These are phyloP conservation scores for Bertia moriformis DNA, from an alignment of 2,329 filamentous ascomycete species.

Conservation along the genomic window DNA sequence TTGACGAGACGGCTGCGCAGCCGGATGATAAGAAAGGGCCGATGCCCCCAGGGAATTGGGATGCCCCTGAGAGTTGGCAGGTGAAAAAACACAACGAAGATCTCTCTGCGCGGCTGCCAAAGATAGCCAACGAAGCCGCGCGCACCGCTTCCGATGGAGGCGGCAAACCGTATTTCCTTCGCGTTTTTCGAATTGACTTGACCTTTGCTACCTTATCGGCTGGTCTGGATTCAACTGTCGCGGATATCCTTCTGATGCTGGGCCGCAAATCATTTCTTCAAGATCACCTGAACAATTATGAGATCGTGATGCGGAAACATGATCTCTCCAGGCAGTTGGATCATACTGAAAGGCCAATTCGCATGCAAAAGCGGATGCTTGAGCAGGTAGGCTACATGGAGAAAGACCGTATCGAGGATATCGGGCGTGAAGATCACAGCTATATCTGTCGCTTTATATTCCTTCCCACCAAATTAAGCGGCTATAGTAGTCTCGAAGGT, in stretches of 20 bases:
- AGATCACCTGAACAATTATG: conserved; percentile 59
- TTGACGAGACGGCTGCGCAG: conserved; percentile 16
- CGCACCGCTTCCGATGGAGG: conserved; percentile 21
- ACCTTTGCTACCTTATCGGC: conserved; percentile 61
- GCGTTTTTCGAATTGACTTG: conserved; percentile 59
- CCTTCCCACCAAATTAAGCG: conserved; percentile 54
- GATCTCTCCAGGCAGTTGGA: conserved; percentile 54
- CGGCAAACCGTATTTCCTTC: conserved; percentile 51
- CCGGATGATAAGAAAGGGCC: background rate
- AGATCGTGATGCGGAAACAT: conserved; percentile 62
- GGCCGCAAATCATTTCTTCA: conserved; percentile 62
- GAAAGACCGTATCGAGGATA: conserved; percentile 53
- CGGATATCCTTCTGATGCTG: conserved; percentile 53
- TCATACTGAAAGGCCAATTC: conserved; percentile 47
- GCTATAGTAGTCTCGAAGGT: conserved; percentile 44
- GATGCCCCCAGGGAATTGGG: conserved; percentile 30
- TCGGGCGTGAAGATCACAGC: conserved; percentile 62
- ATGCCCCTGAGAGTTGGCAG: conserved; percentile 61
- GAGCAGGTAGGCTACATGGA: conserved; percentile 59
- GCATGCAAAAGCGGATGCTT: conserved; percentile 56
- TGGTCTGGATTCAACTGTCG: conserved; percentile 50
- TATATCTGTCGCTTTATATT: conserved; percentile 65
- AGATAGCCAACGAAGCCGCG: background rate
- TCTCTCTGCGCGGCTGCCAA: conserved; percentile 16
- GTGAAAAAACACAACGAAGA: conserved; percentile 42